Evolutionary conservation across 2,329 filamentous ascomycete species (phyloP), one percentile per base, ranked within the genome.

Genomic region (Gnomoniopsis smithogilvyi): DNA sequence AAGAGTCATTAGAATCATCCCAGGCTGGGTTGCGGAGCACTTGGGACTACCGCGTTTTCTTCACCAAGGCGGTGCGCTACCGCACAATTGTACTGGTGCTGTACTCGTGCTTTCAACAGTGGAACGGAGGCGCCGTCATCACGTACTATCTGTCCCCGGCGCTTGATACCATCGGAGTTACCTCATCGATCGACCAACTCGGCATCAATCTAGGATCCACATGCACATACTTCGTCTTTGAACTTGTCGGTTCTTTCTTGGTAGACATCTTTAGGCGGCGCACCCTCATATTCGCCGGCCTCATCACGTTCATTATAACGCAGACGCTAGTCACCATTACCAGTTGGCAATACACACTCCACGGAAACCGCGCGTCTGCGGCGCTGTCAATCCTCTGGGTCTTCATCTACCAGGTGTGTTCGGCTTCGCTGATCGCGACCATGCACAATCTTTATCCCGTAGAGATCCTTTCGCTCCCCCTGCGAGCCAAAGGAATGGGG

Each of bases 401-500:
- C 45, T 81, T 78, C 64, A 63, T 75, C 51, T 80, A 79, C 68
- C 78, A 80, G 64, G 71, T 78, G 19, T 78, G 74, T 65, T 77
- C 74, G 1, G 73, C 78, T 0, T 69, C 70, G 1, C 70, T 80
- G 38, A 75, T 79, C 51, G 77, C 77, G 3, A 79, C 76, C 3
- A 77, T 78, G 75, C 76, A 79, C 64, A 78, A 78, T 61, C 70
- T 79, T 14, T 78, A 78, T 56, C 75, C 76, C 0, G 72, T 78
- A 53, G 75, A 78, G 65, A 67, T 77, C 33, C 69, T 79, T 17
- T 76, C 75, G 3, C 67, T 78, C 49, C 68, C 74, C 11, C 71
- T 78, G 15, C 74, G 76, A 46, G 75, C 76, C 26, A 76, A 75
- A 63, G 74, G 75, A 21, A 78, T 79, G 74, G 76, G 76, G 12